A percentile compares a stretch with the other conserved stretches of the same genome.
These are phyloP conservation scores for Beauveria asiatica DNA, from an alignment of 2,329 filamentous ascomycete species.

Conservation along the genomic window DNA sequence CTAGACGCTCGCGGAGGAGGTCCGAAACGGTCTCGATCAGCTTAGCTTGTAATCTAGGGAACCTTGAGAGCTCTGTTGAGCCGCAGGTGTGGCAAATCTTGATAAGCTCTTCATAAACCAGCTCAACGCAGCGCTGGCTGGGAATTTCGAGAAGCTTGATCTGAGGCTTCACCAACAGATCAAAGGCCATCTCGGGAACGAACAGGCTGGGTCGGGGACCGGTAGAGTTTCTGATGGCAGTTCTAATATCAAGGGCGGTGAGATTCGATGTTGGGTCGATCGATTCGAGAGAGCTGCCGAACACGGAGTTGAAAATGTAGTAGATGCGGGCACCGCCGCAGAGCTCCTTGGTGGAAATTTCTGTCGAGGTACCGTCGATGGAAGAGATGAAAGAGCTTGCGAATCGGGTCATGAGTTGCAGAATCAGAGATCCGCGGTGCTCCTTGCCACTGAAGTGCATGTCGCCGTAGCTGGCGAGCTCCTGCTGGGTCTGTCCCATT, in stretches of 20 bases:
- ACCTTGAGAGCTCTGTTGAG: slow-evolving; percentile 84
- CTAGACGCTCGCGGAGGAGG: slow-evolving; percentile 81
- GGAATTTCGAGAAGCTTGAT: slow-evolving; percentile 95
- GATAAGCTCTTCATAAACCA: slow-evolving; percentile 97
- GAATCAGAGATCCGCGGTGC: slow-evolving; percentile 85
- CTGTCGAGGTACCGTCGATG: slow-evolving; percentile 95
- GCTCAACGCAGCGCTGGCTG: slow-evolving; percentile 91
- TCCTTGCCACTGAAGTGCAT: slow-evolving; percentile 97
- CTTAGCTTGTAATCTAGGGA: slow-evolving; percentile 88
- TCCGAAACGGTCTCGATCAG: slow-evolving; percentile 98
- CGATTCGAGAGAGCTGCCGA: slow-evolving; percentile 89
- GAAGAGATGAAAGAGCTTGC: slow-evolving; percentile 97
- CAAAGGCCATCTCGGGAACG: slow-evolving; percentile 94
- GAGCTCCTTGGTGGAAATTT: slow-evolving; percentile 97
- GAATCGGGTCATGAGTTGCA: slow-evolving; percentile 97
- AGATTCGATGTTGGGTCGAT: slow-evolving; percentile 96
- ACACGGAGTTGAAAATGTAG: slow-evolving; percentile 98
- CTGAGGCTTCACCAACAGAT: slow-evolving; percentile 94
- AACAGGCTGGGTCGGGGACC: slow-evolving; percentile 92
- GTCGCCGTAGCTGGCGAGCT: slow-evolving; percentile 94
- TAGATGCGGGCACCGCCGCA: slow-evolving; percentile 93
- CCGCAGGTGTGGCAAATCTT: slow-evolving; percentile 99
- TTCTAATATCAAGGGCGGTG: slow-evolving; percentile 88
- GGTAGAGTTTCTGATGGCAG: slow-evolving; percentile 95
- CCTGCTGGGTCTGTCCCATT: slow-evolving; percentile 99